Base-by-base conservation (phyloP, 306 rosid species). In the Begonia masoniana region DNA sequence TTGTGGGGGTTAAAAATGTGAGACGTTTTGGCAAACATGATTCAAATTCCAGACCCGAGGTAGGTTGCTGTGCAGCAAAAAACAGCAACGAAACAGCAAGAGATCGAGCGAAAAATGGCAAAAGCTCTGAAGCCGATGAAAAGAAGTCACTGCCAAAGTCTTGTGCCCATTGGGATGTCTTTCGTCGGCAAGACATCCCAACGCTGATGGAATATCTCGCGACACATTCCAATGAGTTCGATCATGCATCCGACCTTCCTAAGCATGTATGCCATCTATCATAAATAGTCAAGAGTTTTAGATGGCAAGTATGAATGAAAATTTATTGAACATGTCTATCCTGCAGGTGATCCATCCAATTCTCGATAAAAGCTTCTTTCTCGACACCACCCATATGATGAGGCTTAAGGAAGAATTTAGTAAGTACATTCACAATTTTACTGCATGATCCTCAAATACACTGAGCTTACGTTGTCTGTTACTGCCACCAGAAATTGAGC, bases 321-420 rank as follows among this genome's bases (percentile, higher is more conserved):
- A 31, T 31, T 21, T 31, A 31, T 31, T 7, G 39, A 31, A 31
- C 39, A 31, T 51, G 26, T 51, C 21, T 57, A 43, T 77, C 68
- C 35, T 75, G 75, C 71, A 91, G 99, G 78, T 81, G 56, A 76
- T 64, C 65, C 99, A 92, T 80, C 99, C 96, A 61, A 80, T 86
- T 64, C 79, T 86, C 10, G 96, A 86, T 62, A 88, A 86, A 68
- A 77, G 77, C 59, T 68, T 79, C 69, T 92, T 83, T 71, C 93
- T 92, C 21, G 84, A 86, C 62, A 61, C 62, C 6, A 48, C 69
- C 52, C 99, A 92, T 75, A 86, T 75, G 75, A 66, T 60, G 62
- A 77, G 78, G 76, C 96, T 92, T 23, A 92, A 81, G 88, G 86
- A 92, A 71, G 99, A 92, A 67, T 86, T 73, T 43, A 51, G 99